Conservation (phyloP, 2,329 filamentous ascomycete species). For the Xylaria sp. region DNA sequence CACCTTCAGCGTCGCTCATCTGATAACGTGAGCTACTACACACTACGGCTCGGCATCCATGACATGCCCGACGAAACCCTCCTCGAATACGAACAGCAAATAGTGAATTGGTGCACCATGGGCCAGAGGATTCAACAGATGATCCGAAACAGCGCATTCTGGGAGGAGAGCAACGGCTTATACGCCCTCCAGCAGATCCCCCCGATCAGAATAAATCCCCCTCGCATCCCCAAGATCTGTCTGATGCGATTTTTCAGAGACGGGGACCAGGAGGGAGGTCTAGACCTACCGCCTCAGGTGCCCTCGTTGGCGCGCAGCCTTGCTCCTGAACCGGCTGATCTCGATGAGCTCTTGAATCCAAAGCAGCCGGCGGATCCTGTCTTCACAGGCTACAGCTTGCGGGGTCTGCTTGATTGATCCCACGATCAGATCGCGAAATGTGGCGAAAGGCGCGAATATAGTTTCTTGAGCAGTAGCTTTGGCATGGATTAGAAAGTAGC, state of each 20-base stretch:
- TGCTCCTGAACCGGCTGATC: neutral
- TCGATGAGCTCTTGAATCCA: neutral
- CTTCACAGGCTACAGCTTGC: neutral
- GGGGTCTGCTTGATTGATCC: neutral
- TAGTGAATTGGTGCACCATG: neutral
- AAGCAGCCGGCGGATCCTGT: neutral
- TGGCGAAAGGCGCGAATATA: neutral
- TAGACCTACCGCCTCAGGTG: neutral
- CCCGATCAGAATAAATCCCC: neutral
- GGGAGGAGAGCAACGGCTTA: slow-evolving; percentile 2
- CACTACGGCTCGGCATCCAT: neutral
- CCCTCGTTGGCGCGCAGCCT: neutral
- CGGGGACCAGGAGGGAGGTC: neutral
- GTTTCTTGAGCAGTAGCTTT: neutral
- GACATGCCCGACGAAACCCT: slow-evolving; percentile 3
- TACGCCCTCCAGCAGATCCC: slow-evolving; percentile 15
- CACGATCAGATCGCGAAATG: neutral
- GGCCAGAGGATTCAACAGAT: slow-evolving; percentile 1
- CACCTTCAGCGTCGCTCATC: too few relatives aligned
- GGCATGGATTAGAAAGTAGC: neutral
- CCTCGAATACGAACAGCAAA: neutral
- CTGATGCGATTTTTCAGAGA: neutral
- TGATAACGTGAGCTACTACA: neutral
- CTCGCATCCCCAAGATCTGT: slow-evolving; percentile 12
- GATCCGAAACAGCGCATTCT: neutral